Conservation (phyloP, 768 basidiomycete genomes). For the Tubosaeta brunneosetosa region DNA sequence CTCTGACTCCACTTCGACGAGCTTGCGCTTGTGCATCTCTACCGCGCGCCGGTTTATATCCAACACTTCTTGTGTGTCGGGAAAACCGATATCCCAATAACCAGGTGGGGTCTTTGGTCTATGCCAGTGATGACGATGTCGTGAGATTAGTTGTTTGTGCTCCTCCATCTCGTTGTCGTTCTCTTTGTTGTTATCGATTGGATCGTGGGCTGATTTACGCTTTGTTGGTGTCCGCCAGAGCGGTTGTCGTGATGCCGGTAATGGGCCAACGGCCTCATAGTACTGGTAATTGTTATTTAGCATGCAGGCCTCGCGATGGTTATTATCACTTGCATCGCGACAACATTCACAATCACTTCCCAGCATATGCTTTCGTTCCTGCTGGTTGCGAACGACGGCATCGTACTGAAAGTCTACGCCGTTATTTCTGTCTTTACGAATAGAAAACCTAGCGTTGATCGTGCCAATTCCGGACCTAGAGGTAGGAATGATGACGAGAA, state of each 20-base stretch:
- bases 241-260: slow-evolving; percentile 66
- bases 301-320: background rate
- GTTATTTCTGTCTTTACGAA: slow-evolving; percentile 60
- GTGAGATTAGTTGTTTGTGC: slow-evolving; percentile 69
- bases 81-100: slow-evolving; percentile 91
- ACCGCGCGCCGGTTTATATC: slow-evolving; percentile 71
- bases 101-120: slow-evolving; percentile 74
- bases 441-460: slow-evolving; percentile 62
- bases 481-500: background rate
- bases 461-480: slow-evolving; percentile 34
- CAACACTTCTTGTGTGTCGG: slow-evolving; percentile 73
- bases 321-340: slow-evolving; percentile 49
- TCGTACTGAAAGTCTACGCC: slow-evolving; percentile 69
- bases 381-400: slow-evolving; percentile 66
- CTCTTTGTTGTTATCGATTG: slow-evolving; percentile 22
- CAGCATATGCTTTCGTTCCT: slow-evolving; percentile 59
- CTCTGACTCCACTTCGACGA: slow-evolving; percentile 53
- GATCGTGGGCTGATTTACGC: slow-evolving; percentile 13
- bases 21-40: slow-evolving; percentile 68
- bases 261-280: slow-evolving; percentile 69
- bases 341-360: slow-evolving; percentile 83
- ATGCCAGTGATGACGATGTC: slow-evolving; percentile 69
- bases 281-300: slow-evolving; percentile 45
- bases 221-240: slow-evolving; percentile 67
- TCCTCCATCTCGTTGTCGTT: slow-evolving; percentile 35